phyloP scores from a whole-genome alignment of 371 early-diverging fungal genomes.

The Blakeslea trispora region DNA sequence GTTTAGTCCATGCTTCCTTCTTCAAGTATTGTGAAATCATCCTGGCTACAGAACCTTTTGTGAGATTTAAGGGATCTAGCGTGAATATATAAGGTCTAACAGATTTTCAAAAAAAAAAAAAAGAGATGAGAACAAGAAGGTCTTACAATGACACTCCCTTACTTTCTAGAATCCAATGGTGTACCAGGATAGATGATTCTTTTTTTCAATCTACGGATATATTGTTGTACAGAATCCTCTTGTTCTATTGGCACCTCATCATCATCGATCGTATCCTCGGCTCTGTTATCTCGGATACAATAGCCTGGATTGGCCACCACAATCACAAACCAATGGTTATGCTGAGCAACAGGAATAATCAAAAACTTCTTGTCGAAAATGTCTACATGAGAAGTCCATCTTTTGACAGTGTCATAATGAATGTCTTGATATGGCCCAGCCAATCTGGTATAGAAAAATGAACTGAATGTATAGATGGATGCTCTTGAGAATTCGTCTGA shows the following conservation, averaged over 20 bases:
- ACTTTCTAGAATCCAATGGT: constrained; percentile 6
- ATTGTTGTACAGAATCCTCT: background rate
- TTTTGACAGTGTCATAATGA: constrained; percentile 6
- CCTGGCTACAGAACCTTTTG: background rate
- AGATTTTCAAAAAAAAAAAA: too few species aligned
- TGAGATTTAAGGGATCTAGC: constrained; percentile 17
- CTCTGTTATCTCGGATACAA: constrained; percentile 4
- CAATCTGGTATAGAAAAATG: constrained; percentile 23
- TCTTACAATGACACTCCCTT: background rate
- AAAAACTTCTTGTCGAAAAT: constrained; percentile 22
- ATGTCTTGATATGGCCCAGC: background rate
- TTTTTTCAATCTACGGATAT: background rate
- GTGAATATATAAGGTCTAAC: constrained; percentile 20
- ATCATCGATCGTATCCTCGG: background rate
- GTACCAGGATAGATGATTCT: background rate
- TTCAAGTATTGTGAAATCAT: constrained; percentile 9
- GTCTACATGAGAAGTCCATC: constrained; percentile 20
- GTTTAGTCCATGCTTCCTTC: constrained; percentile 17
- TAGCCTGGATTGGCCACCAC: constrained; percentile 18
- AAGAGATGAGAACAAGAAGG: too few species aligned
- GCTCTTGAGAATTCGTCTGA: constrained; percentile 8
- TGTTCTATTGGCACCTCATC: background rate
- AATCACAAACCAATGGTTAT: constrained; percentile 22
- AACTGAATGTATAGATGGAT: constrained; percentile 17
- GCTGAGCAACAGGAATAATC: constrained; percentile 21